Conservation (phyloP, 257 asterid genomes). For the Jacaranda mimosifolia region DNA sequence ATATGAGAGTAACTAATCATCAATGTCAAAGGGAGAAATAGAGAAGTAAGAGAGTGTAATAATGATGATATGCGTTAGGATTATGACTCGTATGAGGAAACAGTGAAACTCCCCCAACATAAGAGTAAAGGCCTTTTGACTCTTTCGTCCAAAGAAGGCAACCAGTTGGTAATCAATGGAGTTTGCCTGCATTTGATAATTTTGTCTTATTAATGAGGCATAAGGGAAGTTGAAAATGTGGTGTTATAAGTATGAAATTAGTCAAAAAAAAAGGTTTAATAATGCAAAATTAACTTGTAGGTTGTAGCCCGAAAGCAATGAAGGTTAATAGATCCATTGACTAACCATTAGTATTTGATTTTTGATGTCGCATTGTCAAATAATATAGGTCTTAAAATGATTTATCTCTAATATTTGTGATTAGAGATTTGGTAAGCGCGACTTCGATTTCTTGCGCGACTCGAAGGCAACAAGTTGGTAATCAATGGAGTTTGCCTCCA, state of each 20-base stretch:
- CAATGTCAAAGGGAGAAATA: constrained; percentile 12
- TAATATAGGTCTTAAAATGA: no score
- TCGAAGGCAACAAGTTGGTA: background rate
- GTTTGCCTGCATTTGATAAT: no score
- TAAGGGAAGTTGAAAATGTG: constrained; percentile 19
- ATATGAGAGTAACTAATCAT: constrained; percentile 26
- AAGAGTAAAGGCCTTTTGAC: background rate
- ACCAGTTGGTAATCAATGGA: background rate
- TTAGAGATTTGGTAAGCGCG: no score
- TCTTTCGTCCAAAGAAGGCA: background rate
- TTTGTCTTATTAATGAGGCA: background rate
- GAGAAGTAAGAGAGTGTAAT: constrained; percentile 30
- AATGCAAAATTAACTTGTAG: constrained; percentile 6
- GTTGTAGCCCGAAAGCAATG: background rate
- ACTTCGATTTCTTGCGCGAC: no score
- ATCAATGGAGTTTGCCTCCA: no score
- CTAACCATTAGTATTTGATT: no score
- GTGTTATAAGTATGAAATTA: background rate
- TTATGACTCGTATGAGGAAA: constrained; percentile 44
- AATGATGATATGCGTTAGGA: constrained; percentile 49
- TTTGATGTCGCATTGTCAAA: no score
- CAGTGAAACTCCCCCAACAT: constrained; percentile 21
- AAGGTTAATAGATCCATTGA: background rate
- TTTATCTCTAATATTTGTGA: no score
- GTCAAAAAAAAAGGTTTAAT: constrained; percentile 25